Evolutionary conservation across 2,329 filamentous ascomycete species (phyloP), one percentile per base, ranked within the genome.

Genomic region (Phialophora chinensis): DNA sequence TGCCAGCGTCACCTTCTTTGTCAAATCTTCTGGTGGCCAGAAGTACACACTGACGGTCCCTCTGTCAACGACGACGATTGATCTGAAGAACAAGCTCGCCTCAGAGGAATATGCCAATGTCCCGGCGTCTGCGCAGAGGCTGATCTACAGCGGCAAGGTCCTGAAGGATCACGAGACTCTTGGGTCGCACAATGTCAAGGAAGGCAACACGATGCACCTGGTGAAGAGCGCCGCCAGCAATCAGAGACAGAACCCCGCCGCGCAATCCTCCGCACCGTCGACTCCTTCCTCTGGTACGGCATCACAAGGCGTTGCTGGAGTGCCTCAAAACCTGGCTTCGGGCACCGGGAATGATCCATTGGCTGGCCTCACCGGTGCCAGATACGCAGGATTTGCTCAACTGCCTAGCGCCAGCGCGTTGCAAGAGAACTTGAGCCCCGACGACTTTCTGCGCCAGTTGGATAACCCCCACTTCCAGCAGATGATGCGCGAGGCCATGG

Each of bases 201-300:
- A 92, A 71, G 93, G 93, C 70, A 95, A 98, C 79, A 98, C 94
- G 20, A 88, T 99, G 73, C 95, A 99, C 79, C 87, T 99, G 74
- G 95, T 99, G 74, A 97, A 96, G 84, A 96, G 93, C 77, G 94
- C 95, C 53, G 91, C 91, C 67, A 97, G 93, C 85, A 97, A 96
- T 74, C 85, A 84, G 69, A 84, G 85, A 65, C 85, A 86, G 73
- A 85, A 84, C 70, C 84, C 83, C 14, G 79, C 85, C 23, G 81
- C 79, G 67, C 83, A 85, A 73, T 78, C 80, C 57, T 76, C 77
- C 63, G 75, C 81, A 25, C 75, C 80, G 11, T 59, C 75, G 29
- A 80, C 78, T 38, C 69, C 75, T 42, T 62, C 69, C 20, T 53
- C 72, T 4, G 60, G 67, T 5, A 33, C 61, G 11, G 61, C 70